A percentile compares a stretch with the other conserved stretches of the same genome.
Conservation (phyloP, 257 asterid genomes). For the Plectranthus barbatus region DNA sequence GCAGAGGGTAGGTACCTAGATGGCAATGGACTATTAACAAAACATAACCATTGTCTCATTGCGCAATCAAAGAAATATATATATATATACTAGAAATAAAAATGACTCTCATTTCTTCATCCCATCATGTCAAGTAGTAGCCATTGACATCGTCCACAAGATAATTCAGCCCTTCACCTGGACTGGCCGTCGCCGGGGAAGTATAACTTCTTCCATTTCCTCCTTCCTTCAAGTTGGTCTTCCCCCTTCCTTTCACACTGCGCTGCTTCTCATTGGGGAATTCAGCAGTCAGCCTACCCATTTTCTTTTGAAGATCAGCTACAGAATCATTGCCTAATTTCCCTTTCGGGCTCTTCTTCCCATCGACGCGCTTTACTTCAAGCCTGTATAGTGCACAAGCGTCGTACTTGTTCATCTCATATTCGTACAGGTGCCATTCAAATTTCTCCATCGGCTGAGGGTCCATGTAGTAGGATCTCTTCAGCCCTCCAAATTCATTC, state of each 20-base stretch:
- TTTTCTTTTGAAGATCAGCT: conserved; percentile 85
- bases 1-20: conserved; percentile 17
- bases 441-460: conserved; percentile 83
- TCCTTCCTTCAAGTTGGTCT: conserved; percentile 28
- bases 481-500: conserved; percentile 80
- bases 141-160: conserved; percentile 49
- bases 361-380: conserved; percentile 65
- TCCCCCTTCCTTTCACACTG: conserved; percentile 40
- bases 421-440: conserved; percentile 93
- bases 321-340: conserved; percentile 56
- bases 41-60: conserved; percentile 19
- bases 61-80: no score
- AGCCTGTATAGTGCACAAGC: conserved; percentile 78
- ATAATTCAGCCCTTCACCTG: conserved; percentile 51
- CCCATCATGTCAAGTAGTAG: conserved; percentile 40
- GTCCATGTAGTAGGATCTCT: conserved; percentile 98
- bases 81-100: conserved; percentile 21
- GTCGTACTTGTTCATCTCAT: conserved; percentile 63
- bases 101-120: conserved; percentile 24
- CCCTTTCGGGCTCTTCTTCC: conserved; percentile 81
- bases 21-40: conserved; percentile 42
- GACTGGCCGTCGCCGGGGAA: not conserved
- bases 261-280: conserved; percentile 50
- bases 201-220: conserved; percentile 7
- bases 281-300: conserved; percentile 75